phyloP scores from a whole-genome alignment of 306 rosid genomes.

The Arachis hypogaea region DNA sequence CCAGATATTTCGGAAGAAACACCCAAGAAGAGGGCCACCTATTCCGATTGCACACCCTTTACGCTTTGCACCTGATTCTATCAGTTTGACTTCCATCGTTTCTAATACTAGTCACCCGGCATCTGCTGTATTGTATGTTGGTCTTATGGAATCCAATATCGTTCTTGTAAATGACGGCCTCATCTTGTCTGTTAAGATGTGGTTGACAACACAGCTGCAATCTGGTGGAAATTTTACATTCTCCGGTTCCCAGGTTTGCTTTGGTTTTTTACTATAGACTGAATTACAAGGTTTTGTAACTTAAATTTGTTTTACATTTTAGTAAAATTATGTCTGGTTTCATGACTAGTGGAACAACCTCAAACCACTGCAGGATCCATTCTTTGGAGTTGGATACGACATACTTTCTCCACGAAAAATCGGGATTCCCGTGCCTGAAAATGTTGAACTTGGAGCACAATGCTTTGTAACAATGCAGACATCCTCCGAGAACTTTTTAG shows the following conservation, averaged over 20 bases:
- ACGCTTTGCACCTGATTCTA: slow-evolving; percentile 88
- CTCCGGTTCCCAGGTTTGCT: slow-evolving; percentile 85
- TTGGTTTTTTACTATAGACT: slow-evolving; percentile 41
- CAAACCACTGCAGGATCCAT: slow-evolving; percentile 72
- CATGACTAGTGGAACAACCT: slow-evolving; percentile 28
- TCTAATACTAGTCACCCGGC: slow-evolving; percentile 58
- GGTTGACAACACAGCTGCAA: slow-evolving; percentile 92
- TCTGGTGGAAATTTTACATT: slow-evolving; percentile 96
- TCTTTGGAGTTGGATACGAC: slow-evolving; percentile 90
- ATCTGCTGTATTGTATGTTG: slow-evolving; percentile 66
- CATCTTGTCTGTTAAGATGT: slow-evolving; percentile 80
- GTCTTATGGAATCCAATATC: slow-evolving; percentile 74
- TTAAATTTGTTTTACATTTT: slow-evolving; percentile 12
- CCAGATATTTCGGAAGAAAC: slow-evolving; percentile 93
- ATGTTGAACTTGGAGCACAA: slow-evolving; percentile 84
- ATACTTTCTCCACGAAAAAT: slow-evolving; percentile 80
- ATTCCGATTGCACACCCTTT: slow-evolving; percentile 96
- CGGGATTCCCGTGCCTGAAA: slow-evolving; percentile 90
- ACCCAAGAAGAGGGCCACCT: slow-evolving; percentile 98
- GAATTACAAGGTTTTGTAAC: slow-evolving; percentile 35
- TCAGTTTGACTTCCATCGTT: slow-evolving; percentile 77
- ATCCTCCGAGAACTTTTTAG: slow-evolving; percentile 73
- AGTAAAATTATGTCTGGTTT: slow-evolving; percentile 27
- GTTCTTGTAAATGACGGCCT: slow-evolving; percentile 86
- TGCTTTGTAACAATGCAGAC: slow-evolving; percentile 90